These are phyloP conservation scores for Umbilicus rupestris DNA, from an alignment of 164 flowering plant species.

Conservation along the genomic window DNA sequence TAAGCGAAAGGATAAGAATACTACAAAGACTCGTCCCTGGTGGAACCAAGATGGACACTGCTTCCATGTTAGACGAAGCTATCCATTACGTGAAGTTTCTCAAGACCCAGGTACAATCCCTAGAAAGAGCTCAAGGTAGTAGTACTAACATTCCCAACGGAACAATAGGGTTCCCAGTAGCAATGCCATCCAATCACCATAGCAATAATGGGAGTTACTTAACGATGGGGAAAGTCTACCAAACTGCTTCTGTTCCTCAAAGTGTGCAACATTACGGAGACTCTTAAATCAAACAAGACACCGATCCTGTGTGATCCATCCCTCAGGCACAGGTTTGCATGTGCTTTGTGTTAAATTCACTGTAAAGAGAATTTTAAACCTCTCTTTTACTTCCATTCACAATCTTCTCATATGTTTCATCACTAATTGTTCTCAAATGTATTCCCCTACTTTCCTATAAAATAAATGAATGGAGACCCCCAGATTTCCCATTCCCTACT, in stretches of 20 bases:
- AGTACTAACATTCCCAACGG: conserved; percentile 3
- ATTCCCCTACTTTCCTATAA: neutral
- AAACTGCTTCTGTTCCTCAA: neutral
- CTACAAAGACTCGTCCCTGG: conserved; percentile 51
- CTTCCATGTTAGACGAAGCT: conserved; percentile 60
- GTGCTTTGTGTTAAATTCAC: neutral
- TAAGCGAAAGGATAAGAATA: conserved; percentile 47
- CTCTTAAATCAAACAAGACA: neutral
- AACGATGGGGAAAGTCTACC: conserved; percentile 15
- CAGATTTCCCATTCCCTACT: neutral
- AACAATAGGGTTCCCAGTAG: conserved; percentile 24
- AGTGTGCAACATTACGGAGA: neutral
- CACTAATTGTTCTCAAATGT: neutral
- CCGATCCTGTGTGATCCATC: neutral
- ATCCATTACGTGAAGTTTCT: conserved; percentile 46
- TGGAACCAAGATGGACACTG: conserved; percentile 57
- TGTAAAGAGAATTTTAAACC: neutral
- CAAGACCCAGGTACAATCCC: conserved; percentile 37
- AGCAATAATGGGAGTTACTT: conserved; percentile 10
- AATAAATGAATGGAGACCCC: neutral
- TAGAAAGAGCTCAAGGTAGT: conserved; percentile 26
- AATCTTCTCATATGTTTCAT: neutral
- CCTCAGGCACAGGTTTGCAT: neutral
- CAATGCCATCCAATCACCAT: conserved; percentile 12
- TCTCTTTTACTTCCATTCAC: neutral